Evolutionary conservation across 2,329 filamentous ascomycete species (phyloP), one percentile per base, ranked within the genome.

Genomic region (Xylaria arbuscula): DNA sequence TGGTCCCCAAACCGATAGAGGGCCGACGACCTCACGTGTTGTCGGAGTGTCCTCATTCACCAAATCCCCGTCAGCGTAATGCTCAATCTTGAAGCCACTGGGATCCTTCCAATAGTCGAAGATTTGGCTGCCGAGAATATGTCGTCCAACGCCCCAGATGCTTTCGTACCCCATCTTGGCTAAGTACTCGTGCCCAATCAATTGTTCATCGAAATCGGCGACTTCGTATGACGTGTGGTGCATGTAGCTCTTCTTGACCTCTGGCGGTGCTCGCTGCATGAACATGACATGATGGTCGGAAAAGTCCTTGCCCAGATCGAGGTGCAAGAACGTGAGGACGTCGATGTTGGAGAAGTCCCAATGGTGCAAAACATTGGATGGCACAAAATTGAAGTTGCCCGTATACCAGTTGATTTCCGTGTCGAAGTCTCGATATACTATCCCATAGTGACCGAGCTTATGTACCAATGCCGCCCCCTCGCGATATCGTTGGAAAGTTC

Each of bases 1-100:
- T 4, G 72, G 72, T 2, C 72, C 72, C 72, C 72, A 74, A 17
- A 74, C 34, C 1, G 70, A 70, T 13, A 74, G 40, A 32, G 72
- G 70, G 1, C 72, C 72, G 5, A 67, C 70, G 7, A 70, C 63
- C 50, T 72, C 70, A 19, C 71, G 68, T 34, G 83, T 86, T 34
- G 48, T 70, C 10, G 55, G 62, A 28, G 66, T 72, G 45, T 85
- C 78, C 58, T 82, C 78, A 72, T 87, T 87, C 1, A 88, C 85
- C 64, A 87, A 67, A 78, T 89, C 87, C 0, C 87, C 87, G 78
- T 89, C 87, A 1, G 86, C 83, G 74, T 89, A 89, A 74, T 87
- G 85, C 75, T 87, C 85, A 87, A 75, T 88, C 88, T 74, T 72
- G 67, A 72, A 73, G 6, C 72, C 70, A 34, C 64, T 70, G 19